Conservation (phyloP, 1,284 basidiomycete species). For the Trametes sp. region DNA sequence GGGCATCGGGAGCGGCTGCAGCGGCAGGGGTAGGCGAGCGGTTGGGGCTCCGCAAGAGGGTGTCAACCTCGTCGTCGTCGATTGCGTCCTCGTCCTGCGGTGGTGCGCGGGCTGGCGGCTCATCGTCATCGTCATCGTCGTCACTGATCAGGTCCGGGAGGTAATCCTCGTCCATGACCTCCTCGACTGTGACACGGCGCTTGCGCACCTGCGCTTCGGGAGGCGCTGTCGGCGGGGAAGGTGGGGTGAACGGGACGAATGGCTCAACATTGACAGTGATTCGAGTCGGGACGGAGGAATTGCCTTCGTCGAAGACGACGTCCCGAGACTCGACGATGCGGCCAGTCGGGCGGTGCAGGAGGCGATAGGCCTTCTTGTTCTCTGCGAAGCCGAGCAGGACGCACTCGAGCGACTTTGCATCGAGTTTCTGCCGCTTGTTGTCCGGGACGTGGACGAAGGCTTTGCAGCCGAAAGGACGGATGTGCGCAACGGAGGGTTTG, state of each 20-base stretch:
- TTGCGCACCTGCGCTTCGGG: too few species aligned
- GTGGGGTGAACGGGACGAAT: not conserved
- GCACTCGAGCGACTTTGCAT: conserved; percentile 27
- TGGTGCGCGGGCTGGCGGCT: too few species aligned
- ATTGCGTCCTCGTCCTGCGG: too few species aligned
- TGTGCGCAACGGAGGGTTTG: conserved; percentile 28
- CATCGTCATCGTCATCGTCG: too few species aligned
- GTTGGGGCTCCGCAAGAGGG: too few species aligned
- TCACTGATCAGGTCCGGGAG: not conserved
- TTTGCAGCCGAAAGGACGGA: conserved; percentile 35
- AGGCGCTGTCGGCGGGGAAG: too few species aligned
- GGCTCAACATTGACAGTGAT: conserved; percentile 7
- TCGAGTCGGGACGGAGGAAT: not conserved
- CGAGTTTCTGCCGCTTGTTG: conserved; percentile 28
- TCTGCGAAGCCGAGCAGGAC: conserved; percentile 34
- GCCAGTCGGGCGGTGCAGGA: conserved; percentile 28
- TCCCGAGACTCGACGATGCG: conserved; percentile 24
- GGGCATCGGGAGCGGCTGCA: not conserved
- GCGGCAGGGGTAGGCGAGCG: too few species aligned
- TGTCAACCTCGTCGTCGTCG: too few species aligned
- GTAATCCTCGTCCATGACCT: conserved; percentile 4
- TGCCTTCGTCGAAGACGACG: conserved; percentile 27
- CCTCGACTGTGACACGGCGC: conserved; percentile 8
- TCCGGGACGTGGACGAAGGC: conserved; percentile 28
- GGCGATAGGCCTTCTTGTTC: conserved; percentile 33